A percentile compares a stretch with the other conserved stretches of the same genome.
Conservation (phyloP, 257 asterid species). For the Primulina tabacum region DNA sequence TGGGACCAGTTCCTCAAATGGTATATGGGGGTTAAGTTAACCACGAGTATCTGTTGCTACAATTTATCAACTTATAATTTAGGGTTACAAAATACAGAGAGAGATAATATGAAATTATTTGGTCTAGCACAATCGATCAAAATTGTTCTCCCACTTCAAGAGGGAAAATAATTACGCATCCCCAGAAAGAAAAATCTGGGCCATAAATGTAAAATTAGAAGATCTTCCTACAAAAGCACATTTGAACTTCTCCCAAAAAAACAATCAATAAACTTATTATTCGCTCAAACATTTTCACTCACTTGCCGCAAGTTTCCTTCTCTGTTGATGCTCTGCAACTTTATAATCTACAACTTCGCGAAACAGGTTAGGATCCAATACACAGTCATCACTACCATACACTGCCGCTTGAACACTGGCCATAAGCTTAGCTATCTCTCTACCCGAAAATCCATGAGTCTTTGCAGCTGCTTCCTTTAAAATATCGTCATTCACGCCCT, state of each 20-base stretch:
- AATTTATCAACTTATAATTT: neutral
- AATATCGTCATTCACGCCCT: slow-evolving; percentile 70
- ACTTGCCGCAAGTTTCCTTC: slow-evolving; percentile 54
- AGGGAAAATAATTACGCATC: slow-evolving; percentile 20
- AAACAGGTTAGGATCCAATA: slow-evolving; percentile 64
- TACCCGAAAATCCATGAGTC: slow-evolving; percentile 81
- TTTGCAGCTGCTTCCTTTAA: slow-evolving; percentile 79
- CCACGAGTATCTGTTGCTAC: neutral
- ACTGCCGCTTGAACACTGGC: slow-evolving; percentile 96
- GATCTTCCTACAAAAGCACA: neutral
- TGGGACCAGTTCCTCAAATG: neutral
- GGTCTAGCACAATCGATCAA: slow-evolving; percentile 19
- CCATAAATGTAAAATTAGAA: neutral
- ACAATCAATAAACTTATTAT: neutral
- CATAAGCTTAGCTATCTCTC: slow-evolving; percentile 93
- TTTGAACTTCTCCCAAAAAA: slow-evolving; percentile 10
- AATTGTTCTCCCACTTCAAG: slow-evolving; percentile 24
- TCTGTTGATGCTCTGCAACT: slow-evolving; percentile 94
- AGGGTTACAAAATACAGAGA: neutral
- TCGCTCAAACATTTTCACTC: slow-evolving; percentile 22
- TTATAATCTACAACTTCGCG: slow-evolving; percentile 76
- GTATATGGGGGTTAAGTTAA: too few relatives aligned
- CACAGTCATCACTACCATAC: slow-evolving; percentile 75
- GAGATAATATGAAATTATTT: slow-evolving; percentile 11
- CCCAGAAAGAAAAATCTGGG: slow-evolving; percentile 30